Evolutionary conservation across 2,329 filamentous ascomycete species (phyloP), one percentile per base, ranked within the genome.

Genomic region (Venturia oleaginea): DNA sequence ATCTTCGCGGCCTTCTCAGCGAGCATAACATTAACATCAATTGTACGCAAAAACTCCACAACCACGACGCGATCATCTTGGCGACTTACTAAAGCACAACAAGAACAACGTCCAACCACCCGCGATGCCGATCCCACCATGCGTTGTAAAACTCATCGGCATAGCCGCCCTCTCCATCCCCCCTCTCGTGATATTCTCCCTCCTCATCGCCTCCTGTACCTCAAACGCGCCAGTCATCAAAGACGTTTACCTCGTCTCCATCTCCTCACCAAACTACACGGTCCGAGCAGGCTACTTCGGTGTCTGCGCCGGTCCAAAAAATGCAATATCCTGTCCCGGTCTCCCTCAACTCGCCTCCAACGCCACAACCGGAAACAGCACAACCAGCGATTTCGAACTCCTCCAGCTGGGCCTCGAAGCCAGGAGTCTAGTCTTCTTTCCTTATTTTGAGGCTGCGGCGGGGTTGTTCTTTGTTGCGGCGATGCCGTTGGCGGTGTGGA

Each of bases 381-480:
- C 51, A 15, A 57, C 51, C 51, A 57, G 51, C 51, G 30, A 57
- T 34, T 57, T 57, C 51, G 51, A 57, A n/a, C 51, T 57, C 27
- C 51, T 57, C 15, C 7, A n/a, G 22, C 6, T 57, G 15, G 51
- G 51, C 6, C 27, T 32, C 3, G 51, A 32, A n/a, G 51, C 27
- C 27, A 32, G 51, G 19, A 2, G n/a, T 22, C n/a, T n/a, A 17
- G 51, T 57, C 30, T 57, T 57, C 51, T 57, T 57, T 30, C 51
- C 51, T 15, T 57, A 34, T n/a, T 32, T 57, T n/a, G 51, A 57
- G 51, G 30, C 51, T 24, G 27, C 51, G 51, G 51, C 51, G 51
- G 51, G 15, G 15, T 8, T 57, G 6, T 34, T 34, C 15, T 57
- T 57, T 8, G 7, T 57, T 19, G 27, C 30, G 17, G 51, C 51